Evolutionary conservation across 306 rosid genomes (phyloP).

Genomic region (Castanopsis chinensis): DNA sequence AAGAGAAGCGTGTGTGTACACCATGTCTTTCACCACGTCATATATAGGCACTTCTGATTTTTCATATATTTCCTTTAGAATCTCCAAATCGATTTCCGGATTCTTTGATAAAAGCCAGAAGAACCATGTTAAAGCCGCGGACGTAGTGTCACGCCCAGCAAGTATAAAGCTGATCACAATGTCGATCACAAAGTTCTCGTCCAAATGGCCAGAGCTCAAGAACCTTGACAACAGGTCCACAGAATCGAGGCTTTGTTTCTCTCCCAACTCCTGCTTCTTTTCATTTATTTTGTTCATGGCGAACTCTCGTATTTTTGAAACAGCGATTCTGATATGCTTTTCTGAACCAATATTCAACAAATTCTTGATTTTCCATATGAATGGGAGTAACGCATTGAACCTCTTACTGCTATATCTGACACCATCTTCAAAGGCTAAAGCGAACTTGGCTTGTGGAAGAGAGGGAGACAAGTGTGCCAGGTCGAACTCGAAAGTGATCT

Average conservation of each 20-base stretch:
- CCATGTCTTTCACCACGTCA: too few species aligned
- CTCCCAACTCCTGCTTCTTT: conserved; percentile 38
- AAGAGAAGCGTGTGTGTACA: too few species aligned
- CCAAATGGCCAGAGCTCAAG: conserved; percentile 47
- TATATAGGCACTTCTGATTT: too few species aligned
- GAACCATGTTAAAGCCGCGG: too few species aligned
- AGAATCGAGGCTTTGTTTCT: conserved; percentile 23
- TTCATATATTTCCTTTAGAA: too few species aligned
- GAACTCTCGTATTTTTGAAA: conserved; percentile 41
- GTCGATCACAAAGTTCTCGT: conserved; percentile 45
- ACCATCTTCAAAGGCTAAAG: conserved; percentile 47
- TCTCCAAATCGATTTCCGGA: too few species aligned
- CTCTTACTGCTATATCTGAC: conserved; percentile 39
- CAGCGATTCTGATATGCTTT: conserved; percentile 15
- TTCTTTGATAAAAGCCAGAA: too few species aligned
- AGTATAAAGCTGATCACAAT: conserved; percentile 48
- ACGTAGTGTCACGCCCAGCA: too few species aligned
- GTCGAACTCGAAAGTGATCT: conserved; percentile 61
- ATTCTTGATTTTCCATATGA: conserved; percentile 41
- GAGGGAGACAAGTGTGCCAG: conserved; percentile 57
- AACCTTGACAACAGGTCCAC: conserved; percentile 48
- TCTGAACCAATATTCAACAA: conserved; percentile 41
- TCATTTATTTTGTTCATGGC: conserved; percentile 35
- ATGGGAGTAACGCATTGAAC: neutral
- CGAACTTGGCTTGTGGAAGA: conserved; percentile 43